A percentile compares a stretch with the other conserved stretches of the same genome.
Evolutionary conservation across 495 filamentous ascomycete genomes (phyloP).

Genomic region (Trichoderma parareesei): DNA sequence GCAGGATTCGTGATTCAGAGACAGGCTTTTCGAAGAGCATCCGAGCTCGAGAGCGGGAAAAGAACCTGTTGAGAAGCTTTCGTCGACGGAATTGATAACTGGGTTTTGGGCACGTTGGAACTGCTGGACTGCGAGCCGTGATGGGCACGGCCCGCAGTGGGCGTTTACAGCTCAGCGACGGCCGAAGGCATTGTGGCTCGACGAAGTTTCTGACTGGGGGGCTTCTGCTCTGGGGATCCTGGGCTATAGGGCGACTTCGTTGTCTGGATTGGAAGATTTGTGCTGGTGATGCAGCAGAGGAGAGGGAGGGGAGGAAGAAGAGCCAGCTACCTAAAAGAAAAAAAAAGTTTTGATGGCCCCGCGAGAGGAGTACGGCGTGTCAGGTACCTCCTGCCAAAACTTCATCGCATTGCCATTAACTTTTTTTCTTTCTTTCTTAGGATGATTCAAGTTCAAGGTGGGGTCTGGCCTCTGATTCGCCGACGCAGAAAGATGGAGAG

Average conservation of each 20-base stretch:
- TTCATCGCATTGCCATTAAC: slow-evolving; percentile 17
- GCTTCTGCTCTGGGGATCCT: slow-evolving; percentile 24
- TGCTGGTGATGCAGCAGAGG: slow-evolving; percentile 26
- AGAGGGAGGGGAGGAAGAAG: slow-evolving; percentile 30
- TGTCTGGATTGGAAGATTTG: slow-evolving; percentile 43
- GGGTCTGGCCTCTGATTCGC: slow-evolving; percentile 19
- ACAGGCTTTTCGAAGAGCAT: slow-evolving; percentile 22
- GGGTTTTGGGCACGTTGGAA: slow-evolving; percentile 63
- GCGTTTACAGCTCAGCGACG: slow-evolving; percentile 90
- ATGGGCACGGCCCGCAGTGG: slow-evolving; percentile 64
- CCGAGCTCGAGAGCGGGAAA: slow-evolving; percentile 14
- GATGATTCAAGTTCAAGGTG: slow-evolving; percentile 15
- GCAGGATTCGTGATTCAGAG: slow-evolving; percentile 16
- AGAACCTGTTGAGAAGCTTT: slow-evolving; percentile 27
- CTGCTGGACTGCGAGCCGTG: slow-evolving; percentile 67
- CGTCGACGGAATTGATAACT: slow-evolving; percentile 35
- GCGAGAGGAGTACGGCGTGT: not conserved
- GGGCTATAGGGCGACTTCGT: slow-evolving; percentile 55
- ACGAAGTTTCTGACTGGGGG: slow-evolving; percentile 56
- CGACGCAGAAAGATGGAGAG: not conserved
- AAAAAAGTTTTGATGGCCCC: slow-evolving; percentile 19
- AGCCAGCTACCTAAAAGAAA: slow-evolving; percentile 19
- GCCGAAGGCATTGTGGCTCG: slow-evolving; percentile 74
- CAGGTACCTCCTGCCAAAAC: slow-evolving; percentile 16
- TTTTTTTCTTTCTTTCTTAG: slow-evolving; percentile 26